Base-by-base conservation (phyloP, 2,329 filamentous ascomycete genomes). In the Aspergillus candidus region DNA sequence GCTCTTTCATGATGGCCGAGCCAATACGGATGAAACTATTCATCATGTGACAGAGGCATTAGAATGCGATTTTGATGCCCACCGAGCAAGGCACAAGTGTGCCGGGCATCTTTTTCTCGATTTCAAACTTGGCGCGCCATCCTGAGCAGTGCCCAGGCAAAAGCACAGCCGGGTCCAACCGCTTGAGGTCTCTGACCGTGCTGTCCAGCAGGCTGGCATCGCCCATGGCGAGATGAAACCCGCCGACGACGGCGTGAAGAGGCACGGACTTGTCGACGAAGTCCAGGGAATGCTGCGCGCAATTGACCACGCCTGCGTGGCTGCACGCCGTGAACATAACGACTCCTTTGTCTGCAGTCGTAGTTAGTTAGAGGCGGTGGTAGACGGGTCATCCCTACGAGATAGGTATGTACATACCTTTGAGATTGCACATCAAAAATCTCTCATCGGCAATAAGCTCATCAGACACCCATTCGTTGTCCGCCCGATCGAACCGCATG, bases 301-400 rank as follows among this genome's bases (percentile, higher is more conserved):
- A 68, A 51, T 79, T 79, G 41, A 79, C 70, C 6, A 79, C 71
- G 0, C 76, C 76, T 0, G 75, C 73, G 44, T 79, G 76, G 50
- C 72, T 75, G 60, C 76, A 79, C 10, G 75, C 76, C 0, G 75
- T 77, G 53, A 79, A 76, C 14, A 79, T 63, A 2, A 79, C 72
- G 3, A 79, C 64, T 0, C 76, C 76, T 48, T 72, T 74, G 11
- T 61, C 73, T 75, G 41, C 3, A 27, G 33, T 10, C 11, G 27
- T 17, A 27, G 7, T 27, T 27, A 27, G 22, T 27, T 27, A 27
- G 22, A 27, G 22, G 2, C 2, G 22, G 22, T 27, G 22, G 22
- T 39, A 43, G 38, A 18, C 27, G 3, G 32, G 22, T 40, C 32
- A 14, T 31, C 41, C 32, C 11, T 37, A 13, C 43, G 32, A 41